Evolutionary conservation across 2,329 filamentous ascomycete species (phyloP).

Genomic region (Pestalotiopsis sp.): DNA sequence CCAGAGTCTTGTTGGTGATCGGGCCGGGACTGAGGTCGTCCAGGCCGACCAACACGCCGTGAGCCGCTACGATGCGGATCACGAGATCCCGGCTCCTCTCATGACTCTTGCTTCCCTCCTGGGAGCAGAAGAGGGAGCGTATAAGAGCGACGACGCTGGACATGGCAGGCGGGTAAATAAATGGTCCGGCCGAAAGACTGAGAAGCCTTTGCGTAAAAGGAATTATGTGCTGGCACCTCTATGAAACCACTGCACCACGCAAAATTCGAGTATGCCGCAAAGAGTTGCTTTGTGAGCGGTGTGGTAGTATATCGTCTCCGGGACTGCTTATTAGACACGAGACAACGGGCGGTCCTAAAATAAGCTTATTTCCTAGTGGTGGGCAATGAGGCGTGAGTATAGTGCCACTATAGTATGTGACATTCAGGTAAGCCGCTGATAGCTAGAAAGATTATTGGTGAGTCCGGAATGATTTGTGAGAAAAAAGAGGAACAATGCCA

Average conservation of each 20-base stretch:
- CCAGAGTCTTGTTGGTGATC: slow-evolving; percentile 6
- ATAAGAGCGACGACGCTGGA: not conserved
- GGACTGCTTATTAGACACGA: not conserved
- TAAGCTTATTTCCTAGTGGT: not conserved
- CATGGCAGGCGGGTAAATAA: not conserved
- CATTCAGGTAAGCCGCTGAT: not conserved
- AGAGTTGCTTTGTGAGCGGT: not conserved
- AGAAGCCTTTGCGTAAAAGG: too few species aligned
- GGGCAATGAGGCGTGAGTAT: not conserved
- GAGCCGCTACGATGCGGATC: not conserved
- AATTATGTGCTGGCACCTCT: not conserved
- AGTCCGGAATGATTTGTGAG: not conserved
- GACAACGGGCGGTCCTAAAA: not conserved
- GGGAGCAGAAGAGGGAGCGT: not conserved
- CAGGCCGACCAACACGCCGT: not conserved
- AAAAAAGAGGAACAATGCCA: not conserved
- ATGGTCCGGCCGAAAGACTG: not conserved
- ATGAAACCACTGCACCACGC: not conserved
- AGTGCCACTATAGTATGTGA: not conserved
- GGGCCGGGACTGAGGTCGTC: slow-evolving; percentile 2
- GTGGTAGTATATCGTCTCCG: not conserved
- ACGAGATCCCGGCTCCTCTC: slow-evolving; percentile 1
- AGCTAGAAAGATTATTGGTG: not conserved
- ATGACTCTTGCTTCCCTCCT: not conserved
- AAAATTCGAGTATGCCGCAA: too few species aligned